Conservation (phyloP, 1,284 basidiomycete species). For the Tilletia caries region DNA sequence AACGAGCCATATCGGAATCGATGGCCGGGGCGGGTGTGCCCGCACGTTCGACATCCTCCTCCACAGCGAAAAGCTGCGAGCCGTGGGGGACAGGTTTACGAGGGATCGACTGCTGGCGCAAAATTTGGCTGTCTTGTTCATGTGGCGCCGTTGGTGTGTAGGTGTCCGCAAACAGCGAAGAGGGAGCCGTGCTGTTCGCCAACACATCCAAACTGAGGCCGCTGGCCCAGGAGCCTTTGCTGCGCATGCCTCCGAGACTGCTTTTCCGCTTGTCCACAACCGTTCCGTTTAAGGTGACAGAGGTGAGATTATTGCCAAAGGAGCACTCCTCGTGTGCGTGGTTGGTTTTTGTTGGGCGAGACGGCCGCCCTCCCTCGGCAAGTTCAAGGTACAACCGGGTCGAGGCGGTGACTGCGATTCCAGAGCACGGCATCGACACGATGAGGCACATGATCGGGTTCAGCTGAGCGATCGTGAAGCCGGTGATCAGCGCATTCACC, state of each 20-base stretch:
- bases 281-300: too few relatives aligned
- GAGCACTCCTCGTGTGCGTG: background rate
- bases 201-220: too few relatives aligned
- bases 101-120: background rate
- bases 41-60: too few relatives aligned
- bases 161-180: background rate
- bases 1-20: background rate
- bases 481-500: constrained; percentile 32
- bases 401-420: constrained; percentile 31
- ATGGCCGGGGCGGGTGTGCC: too few relatives aligned
- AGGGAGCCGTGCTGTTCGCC: background rate
- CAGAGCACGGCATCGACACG: constrained; percentile 29
- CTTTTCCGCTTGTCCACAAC: too few relatives aligned
- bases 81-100: too few relatives aligned
- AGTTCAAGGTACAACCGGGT: constrained; percentile 39
- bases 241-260: too few relatives aligned
- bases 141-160: background rate
- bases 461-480: constrained; percentile 29
- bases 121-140: background rate
- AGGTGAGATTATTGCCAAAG: background rate
- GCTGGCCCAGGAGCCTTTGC: too few relatives aligned
- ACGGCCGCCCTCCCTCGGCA: constrained; percentile 27
- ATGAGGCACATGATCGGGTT: constrained; percentile 38
- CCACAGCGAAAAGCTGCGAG: background rate
- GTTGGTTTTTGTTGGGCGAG: background rate